These are phyloP conservation scores for Lactarius indigo DNA, from an alignment of 768 basidiomycete genomes.

Conservation along the genomic window DNA sequence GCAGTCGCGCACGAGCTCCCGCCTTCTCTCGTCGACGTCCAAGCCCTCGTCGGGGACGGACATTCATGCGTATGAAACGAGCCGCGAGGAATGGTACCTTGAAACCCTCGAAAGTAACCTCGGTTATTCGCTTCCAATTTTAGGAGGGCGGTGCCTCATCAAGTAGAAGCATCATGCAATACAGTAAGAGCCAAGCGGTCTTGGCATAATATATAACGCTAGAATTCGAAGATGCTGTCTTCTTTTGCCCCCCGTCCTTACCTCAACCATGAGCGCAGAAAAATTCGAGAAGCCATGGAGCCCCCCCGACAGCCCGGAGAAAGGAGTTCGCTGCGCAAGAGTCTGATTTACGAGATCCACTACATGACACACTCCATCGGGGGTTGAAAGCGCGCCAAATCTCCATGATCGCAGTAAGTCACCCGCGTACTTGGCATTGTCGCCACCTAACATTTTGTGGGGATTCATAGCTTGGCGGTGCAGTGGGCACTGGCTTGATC, in stretches of 20 bases:
- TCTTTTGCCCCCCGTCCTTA: not conserved
- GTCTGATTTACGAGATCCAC: not conserved
- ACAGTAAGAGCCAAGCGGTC: not conserved
- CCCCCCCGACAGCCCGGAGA: not conserved
- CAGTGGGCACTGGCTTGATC: slow-evolving; percentile 35
- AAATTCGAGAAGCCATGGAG: not conserved
- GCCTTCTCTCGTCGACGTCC: not conserved
- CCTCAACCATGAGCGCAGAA: not conserved
- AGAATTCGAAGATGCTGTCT: not conserved
- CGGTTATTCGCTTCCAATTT: not conserved
- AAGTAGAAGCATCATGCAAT: not conserved
- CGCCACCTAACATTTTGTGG: not conserved
- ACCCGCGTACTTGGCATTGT: not conserved
- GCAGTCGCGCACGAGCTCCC: too few species aligned
- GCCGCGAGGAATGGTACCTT: too few species aligned
- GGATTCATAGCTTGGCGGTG: slow-evolving; percentile 32
- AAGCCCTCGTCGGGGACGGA: too few species aligned
- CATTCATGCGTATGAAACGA: too few species aligned
- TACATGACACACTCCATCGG: slow-evolving; percentile 33
- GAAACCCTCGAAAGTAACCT: not conserved
- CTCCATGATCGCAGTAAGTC: slow-evolving; percentile 39
- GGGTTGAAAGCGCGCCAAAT: slow-evolving; percentile 36
- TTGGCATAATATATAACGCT: not conserved
- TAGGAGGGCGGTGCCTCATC: not conserved
- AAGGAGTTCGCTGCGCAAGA: not conserved